phyloP scores from a whole-genome alignment of 2,329 filamentous ascomycete species.

The Aspergillus persii region DNA sequence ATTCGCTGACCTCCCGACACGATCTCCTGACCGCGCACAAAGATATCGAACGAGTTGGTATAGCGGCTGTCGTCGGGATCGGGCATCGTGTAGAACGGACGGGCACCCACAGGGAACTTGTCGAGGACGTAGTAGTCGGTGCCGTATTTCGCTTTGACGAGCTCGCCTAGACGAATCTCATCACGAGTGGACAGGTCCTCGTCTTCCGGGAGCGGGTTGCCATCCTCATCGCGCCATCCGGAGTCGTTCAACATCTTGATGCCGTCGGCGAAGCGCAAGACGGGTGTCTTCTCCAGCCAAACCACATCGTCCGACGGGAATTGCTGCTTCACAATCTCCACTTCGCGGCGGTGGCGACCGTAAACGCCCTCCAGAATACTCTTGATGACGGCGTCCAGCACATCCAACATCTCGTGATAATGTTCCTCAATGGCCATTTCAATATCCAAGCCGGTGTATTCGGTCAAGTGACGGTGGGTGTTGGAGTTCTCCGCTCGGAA shows the following conservation, averaged over 20 bases:
- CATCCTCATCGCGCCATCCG: slow-evolving; percentile 74
- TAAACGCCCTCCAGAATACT: slow-evolving; percentile 72
- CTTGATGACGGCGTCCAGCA: slow-evolving; percentile 80
- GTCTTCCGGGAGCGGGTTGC: slow-evolving; percentile 65
- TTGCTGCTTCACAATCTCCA: slow-evolving; percentile 75
- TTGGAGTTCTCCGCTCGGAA: slow-evolving; percentile 96
- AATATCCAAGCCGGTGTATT: slow-evolving; percentile 88
- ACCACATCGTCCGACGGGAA: slow-evolving; percentile 85
- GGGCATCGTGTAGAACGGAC: slow-evolving; percentile 89
- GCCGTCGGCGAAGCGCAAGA: slow-evolving; percentile 76
- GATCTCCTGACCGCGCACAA: slow-evolving; percentile 89
- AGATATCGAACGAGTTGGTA: slow-evolving; percentile 95
- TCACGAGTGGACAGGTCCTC: slow-evolving; percentile 84
- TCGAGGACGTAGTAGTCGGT: slow-evolving; percentile 94
- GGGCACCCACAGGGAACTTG: slow-evolving; percentile 80
- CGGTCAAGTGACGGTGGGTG: slow-evolving; percentile 88
- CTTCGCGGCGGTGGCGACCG: slow-evolving; percentile 65
- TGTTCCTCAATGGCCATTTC: slow-evolving; percentile 89
- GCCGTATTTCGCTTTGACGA: slow-evolving; percentile 80
- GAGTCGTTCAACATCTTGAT: slow-evolving; percentile 77
- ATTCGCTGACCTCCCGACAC: slow-evolving; percentile 92
- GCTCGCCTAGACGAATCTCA: slow-evolving; percentile 78
- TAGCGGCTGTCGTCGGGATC: slow-evolving; percentile 68
- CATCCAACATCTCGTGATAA: slow-evolving; percentile 80
- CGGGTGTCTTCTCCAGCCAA: slow-evolving; percentile 80